Base-by-base conservation (phyloP, 257 asterid genomes). In the Nicotiana knightiana region DNA sequence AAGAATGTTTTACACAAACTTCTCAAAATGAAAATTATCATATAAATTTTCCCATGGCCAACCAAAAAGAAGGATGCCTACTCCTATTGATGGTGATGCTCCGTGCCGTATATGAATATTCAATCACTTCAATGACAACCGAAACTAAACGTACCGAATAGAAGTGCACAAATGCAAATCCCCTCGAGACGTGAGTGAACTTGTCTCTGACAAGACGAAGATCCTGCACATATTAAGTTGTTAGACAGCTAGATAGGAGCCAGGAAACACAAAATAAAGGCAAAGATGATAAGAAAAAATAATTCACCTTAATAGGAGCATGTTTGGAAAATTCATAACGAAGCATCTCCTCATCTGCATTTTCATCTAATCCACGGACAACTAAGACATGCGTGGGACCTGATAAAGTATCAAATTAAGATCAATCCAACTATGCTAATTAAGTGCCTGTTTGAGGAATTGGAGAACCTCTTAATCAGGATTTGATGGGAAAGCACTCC, bases 301-400 rank as follows among this genome's bases (percentile, higher is more conserved):
- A 37, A 8, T 18, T 66, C 84, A 96, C 99, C 98, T 96, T 96
- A 81, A 94, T 92, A 75, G 99, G 98, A 90, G 97, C 90, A 82
- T 96, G 97, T 82, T 96, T 96, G 7, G 98, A 90, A 86, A 96
- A 94, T 83, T 96, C 98, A 86, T 96, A 96, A 43, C 99, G 98
- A 83, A 96, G 95, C 98, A 94, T 93, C 82, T 96, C 99, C 91
- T 96, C 99, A 77, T 96, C 98, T 80, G 99, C 98, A 92, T 96
- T 93, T 82, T 96, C 99, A 87, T 94, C 99, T 93, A 96, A 88
- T 61, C 99, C 99, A 32, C 97, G 99, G 85, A 94, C 97, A 82
- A 94, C 99, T 87, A 96, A 97, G 81, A 94, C 99, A 89, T 96
- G 97, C 9, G 97, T 92, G 71, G 99, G 99, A 84, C 97, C 99